These are phyloP conservation scores for Scutellaria galericulata DNA, from an alignment of 257 asterid species.

Conservation along the genomic window DNA sequence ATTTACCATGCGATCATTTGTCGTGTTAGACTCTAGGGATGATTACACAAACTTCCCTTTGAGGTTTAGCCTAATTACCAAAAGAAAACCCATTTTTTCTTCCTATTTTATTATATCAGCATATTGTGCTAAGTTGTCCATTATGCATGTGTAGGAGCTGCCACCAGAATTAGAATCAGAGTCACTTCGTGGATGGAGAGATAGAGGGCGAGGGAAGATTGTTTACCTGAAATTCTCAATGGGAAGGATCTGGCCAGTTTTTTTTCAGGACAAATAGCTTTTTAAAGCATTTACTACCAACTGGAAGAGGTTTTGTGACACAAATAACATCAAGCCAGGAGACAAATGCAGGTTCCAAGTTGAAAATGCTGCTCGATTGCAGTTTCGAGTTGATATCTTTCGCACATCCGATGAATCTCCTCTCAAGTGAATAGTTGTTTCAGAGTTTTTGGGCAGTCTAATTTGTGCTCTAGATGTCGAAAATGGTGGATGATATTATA, in stretches of 20 bases:
- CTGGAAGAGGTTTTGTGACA: slow-evolving; percentile 41
- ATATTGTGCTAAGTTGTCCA: neutral
- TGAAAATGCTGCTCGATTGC: slow-evolving; percentile 19
- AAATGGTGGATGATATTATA: neutral
- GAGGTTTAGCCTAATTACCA: no score
- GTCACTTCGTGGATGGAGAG: slow-evolving; percentile 16
- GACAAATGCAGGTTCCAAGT: slow-evolving; percentile 39
- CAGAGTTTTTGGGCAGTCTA: neutral
- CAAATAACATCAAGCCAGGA: slow-evolving; percentile 41
- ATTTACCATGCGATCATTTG: no score
- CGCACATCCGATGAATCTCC: slow-evolving; percentile 16
- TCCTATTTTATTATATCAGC: neutral
- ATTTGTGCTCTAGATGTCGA: no score
- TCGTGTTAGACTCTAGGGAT: no score
- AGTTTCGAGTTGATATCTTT: slow-evolving; percentile 38
- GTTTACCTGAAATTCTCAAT: slow-evolving; percentile 41
- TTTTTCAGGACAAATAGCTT: slow-evolving; percentile 1
- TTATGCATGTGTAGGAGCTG: slow-evolving; percentile 44
- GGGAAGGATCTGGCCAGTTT: slow-evolving; percentile 40
- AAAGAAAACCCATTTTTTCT: no score
- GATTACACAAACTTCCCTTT: no score
- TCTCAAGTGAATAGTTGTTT: slow-evolving; percentile 10
- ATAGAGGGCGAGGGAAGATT: slow-evolving; percentile 22
- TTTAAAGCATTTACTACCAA: slow-evolving; percentile 32
- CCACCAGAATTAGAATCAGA: slow-evolving; percentile 11